These are phyloP conservation scores for Diaporthe vexans DNA, from an alignment of 2,329 filamentous ascomycete species.

Conservation along the genomic window DNA sequence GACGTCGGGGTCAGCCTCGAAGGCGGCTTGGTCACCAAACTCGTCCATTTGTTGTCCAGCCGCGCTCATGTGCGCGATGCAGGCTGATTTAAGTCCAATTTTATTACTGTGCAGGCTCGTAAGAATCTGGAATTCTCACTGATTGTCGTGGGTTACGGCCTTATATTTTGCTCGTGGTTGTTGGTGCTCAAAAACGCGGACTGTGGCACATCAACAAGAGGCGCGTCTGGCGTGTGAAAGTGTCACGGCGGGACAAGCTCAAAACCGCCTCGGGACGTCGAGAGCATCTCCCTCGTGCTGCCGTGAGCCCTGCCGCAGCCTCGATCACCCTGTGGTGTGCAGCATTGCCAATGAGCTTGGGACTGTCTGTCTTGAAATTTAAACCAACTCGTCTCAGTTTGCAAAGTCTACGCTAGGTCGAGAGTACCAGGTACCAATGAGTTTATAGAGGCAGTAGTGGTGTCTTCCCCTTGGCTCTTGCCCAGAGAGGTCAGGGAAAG, in stretches of 20 bases:
- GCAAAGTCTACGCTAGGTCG: neutral
- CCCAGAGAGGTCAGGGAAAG: neutral
- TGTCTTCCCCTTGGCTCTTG: no score
- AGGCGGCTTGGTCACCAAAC: neutral
- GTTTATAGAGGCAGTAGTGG: neutral
- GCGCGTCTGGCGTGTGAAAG: neutral
- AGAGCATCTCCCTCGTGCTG: neutral
- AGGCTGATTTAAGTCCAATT: no score
- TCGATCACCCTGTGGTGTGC: neutral
- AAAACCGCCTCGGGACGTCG: neutral
- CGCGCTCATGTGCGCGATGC: no score
- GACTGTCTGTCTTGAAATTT: no score
- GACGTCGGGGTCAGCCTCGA: slow-evolving; percentile 18
- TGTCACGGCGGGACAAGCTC: neutral
- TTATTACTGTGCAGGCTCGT: no score
- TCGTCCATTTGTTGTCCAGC: neutral
- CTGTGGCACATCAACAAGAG: neutral
- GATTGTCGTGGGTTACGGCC: neutral
- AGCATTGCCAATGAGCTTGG: neutral
- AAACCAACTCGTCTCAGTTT: no score
- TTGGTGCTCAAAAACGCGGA: neutral
- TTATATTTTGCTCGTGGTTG: neutral
- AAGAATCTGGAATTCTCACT: no score
- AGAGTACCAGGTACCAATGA: no score
- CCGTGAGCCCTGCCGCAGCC: neutral